Evolutionary conservation across 1,139 yeast genomes (phyloP), one percentile per base, ranked within the genome.

Genomic region (Yamadazyma songkhlaensis): DNA sequence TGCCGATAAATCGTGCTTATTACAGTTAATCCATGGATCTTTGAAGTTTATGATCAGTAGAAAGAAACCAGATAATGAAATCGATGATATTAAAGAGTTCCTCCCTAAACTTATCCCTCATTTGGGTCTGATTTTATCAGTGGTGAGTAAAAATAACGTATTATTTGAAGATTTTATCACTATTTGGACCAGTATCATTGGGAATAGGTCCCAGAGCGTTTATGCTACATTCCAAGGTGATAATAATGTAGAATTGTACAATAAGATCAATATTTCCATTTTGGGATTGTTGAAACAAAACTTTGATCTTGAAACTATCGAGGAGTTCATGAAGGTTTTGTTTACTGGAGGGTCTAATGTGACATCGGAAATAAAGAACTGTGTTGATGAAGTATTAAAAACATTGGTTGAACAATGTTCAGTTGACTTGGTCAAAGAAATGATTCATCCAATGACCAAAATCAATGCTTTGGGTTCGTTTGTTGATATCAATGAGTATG

Each of bases 11-110:
- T 34, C 40, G 4, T 45, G 48, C 25, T 35, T 66, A 10, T 36
- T 67, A 14, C 50, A 54, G 12, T 56, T 67, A 29, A 43, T 68
- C 13, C 38, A 49, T 12, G 74, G 74, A 0, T 48, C 66, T 3
- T 38, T 63, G 5, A 23, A 29, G 5, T 35, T 45, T 14, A 41
- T 60, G 4, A 23, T 37, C 2, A 40, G 37, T 11, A 53, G 50
- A 25, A 46, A 44, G 12, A 57, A 51, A 33, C 46, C 43, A 7
- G 49, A 50, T n/a, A 46, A 44, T 20, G 53, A 45, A n/a, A 41
- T 42, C 3, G 60, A 57, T 32, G 48, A 48, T 21, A 38, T 53
- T 3, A 45, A 55, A 3, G 39, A 45, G 2, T 46, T 55, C 3
- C 39, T 63, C 6, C 49, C 52, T 1, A 53, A 50, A 22, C 37